phyloP scores from a whole-genome alignment of 192 early-diverging fungal species.

The Coemansia sp. region DNA sequence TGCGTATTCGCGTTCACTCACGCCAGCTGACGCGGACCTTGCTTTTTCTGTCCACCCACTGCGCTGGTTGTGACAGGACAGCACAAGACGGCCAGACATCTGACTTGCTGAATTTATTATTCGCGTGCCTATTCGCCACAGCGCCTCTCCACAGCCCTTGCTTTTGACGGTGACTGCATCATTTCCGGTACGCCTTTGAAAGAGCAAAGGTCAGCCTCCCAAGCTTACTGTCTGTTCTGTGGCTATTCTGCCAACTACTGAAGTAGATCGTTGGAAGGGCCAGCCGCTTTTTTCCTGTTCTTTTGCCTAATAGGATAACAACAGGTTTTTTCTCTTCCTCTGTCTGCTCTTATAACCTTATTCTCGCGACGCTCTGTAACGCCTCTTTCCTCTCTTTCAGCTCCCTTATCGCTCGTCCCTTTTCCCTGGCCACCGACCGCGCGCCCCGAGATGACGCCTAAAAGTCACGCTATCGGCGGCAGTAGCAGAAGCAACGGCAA shows the following conservation, averaged over 20 bases:
- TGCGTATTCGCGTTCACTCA: neutral
- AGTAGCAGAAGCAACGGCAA: slow-evolving; percentile 15
- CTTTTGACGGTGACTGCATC: neutral
- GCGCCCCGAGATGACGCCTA: slow-evolving; percentile 17
- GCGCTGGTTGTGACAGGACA: neutral
- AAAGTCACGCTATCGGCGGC: slow-evolving; percentile 7
- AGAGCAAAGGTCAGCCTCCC: neutral
- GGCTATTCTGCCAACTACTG: neutral
- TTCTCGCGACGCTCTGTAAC: slow-evolving; percentile 4
- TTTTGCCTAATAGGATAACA: slow-evolving; percentile 1
- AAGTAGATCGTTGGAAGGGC: slow-evolving; percentile 1
- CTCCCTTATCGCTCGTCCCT: neutral
- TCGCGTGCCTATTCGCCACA: neutral
- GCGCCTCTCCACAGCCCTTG: slow-evolving; percentile 5
- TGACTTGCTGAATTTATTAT: neutral
- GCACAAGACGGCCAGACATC: neutral
- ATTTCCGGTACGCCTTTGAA: neutral
- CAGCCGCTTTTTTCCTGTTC: slow-evolving; percentile 10
- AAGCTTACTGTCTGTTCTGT: neutral
- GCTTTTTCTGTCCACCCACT: neutral
- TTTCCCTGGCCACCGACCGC: neutral
- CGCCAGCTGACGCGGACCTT: neutral
- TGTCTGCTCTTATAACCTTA: slow-evolving; percentile 8
- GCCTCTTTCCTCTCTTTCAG: neutral
- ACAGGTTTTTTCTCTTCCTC: slow-evolving; percentile 3